Evolutionary conservation across 148 eudicot genomes (phyloP), one percentile per base, ranked within the genome.

Genomic region (Diospyros lotus): DNA sequence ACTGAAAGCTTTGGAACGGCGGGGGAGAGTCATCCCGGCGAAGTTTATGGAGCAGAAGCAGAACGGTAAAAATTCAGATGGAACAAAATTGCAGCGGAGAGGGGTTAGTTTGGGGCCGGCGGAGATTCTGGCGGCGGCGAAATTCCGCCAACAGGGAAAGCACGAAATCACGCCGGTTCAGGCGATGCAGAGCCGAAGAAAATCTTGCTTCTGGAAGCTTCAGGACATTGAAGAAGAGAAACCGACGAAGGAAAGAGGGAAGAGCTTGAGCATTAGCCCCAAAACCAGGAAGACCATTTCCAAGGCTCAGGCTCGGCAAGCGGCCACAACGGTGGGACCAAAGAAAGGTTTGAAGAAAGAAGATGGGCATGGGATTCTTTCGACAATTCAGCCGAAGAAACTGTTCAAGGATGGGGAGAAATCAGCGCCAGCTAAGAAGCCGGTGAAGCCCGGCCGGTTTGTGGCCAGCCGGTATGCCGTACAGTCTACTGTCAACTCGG

Each of bases 171-270:
- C 98, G 56, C 98, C 97, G 41, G 72, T 77, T 72, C 88, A 83
- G 18, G 64, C 82, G 4, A 76, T 79, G 39, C 78, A 83, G 18
- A 87, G 78, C 63, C 79, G 98, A 73, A 77, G 97, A 60, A 90
- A 95, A 76, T 92, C 97, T 0, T 92, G 97, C 58, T 90, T 89
- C 72, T 95, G 93, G 96, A 95, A 92, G 73, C 80, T 92, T 5
- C 78, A 88, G 63, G 90, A 89, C 3, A 84, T 95, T 76, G 97
- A 92, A 71, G 98, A 95, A 73, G 80, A 82, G 72, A 82, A 80
- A 11, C 88, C 80, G 60, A 81, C 80, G n/a, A 90, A 88, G 42
- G 89, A 86, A 54, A 87, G 88, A 69, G 88, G 93, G 1, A 90
- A 85, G 61, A 79, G 88, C 66, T 74, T 73, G 61, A 91, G 90